Evolutionary conservation across 192 early-diverging fungal species (phyloP).

Genomic region (Coemansia asiatica): DNA sequence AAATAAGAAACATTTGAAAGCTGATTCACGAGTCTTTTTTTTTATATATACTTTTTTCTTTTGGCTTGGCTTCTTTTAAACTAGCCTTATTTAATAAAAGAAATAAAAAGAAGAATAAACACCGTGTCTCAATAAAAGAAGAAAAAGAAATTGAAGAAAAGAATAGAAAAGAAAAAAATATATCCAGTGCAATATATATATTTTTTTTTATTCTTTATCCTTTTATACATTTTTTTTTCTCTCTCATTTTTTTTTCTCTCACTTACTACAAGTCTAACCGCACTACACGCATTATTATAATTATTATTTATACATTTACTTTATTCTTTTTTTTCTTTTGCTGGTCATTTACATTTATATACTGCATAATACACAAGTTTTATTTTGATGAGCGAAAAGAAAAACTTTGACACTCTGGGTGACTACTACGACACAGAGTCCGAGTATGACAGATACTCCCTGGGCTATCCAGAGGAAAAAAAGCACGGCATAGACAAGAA

Average conservation of each 20-base stretch:
- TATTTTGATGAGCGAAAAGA: conserved; percentile 12
- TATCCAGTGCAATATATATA: background rate
- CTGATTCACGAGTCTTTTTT: conserved; percentile 10
- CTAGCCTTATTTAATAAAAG: background rate
- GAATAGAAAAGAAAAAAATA: too few species aligned
- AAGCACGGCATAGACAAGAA: background rate
- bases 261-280: too few species aligned
- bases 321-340: conserved; percentile 6
- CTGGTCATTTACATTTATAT: background rate
- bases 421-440: conserved; percentile 18
- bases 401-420: conserved; percentile 6
- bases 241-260: background rate
- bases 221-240: conserved; percentile 10
- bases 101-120: background rate
- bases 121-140: background rate
- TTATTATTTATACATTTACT: too few species aligned
- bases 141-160: background rate
- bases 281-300: background rate
- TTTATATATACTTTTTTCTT: conserved; percentile 8
- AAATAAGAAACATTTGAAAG: too few species aligned
- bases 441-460: conserved; percentile 9
- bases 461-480: background rate
- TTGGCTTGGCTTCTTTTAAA: too few species aligned
- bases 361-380: background rate
- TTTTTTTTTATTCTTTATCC: conserved; percentile 3